Base-by-base conservation (phyloP, 345 rosid species). In the Hirschfeldia incana region DNA sequence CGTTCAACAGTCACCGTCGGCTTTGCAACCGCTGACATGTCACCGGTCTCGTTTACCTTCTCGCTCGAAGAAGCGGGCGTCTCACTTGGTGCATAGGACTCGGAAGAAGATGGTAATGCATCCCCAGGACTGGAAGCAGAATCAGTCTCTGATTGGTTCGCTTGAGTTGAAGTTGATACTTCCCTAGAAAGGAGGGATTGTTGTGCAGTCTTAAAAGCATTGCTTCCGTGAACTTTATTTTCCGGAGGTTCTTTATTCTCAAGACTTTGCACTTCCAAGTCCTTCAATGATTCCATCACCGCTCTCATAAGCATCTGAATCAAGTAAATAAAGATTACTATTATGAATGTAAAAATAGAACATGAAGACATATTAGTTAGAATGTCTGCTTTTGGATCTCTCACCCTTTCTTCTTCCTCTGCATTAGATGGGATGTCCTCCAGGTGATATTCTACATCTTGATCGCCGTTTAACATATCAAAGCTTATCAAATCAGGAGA, bases 231-330 rank as follows among this genome's bases (percentile, higher is more conserved):
- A 30, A 62, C 55, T 62, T 78, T 64, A n/a, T 28, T 83, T 71
- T 55, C 77, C 4, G 82, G 81, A 59, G 80, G 69, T 80, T 83
- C 85, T 69, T 78, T 80, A 21, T 80, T 16, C n/a, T 80, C 65
- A 16, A 79, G 82, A 8, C 65, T 81, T 72, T 15, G 88, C 76
- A 76, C 65, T 81, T 90, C 89, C 80, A 89, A 12, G 78, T 92
- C 97, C 79, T 88, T 90, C 28, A 92, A 73, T 5, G 97, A 88
- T 80, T 85, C 87, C 61, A 89, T 84, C 75, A 90, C 85, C 3
- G 97, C 98, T 86, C 88, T 92, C 96, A 90, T 86, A 67, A 92
- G 83, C 98, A 94, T 94, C 98, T 91, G 89, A 73, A 80, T 64
- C n/a, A 62, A 51, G 60, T 29, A 81, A 39, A 17, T 27, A 34